Evolutionary conservation across 768 basidiomycete genomes (phyloP).

Genomic region (Leucocoprinus sp.): DNA sequence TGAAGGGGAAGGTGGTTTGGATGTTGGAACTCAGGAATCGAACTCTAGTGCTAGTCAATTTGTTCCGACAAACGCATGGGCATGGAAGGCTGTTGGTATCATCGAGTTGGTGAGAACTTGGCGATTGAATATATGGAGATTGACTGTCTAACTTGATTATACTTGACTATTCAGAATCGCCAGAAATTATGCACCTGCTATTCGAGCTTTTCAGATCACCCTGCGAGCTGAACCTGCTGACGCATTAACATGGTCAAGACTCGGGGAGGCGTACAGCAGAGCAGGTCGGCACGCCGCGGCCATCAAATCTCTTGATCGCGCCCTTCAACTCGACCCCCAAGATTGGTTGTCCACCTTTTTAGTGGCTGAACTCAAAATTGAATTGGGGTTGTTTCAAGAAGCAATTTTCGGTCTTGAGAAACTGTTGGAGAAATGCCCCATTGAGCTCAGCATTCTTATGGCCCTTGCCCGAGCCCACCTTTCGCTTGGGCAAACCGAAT

Average conservation of each 20-base stretch:
- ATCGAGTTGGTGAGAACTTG: slow-evolving; percentile 70
- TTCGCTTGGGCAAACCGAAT: slow-evolving; percentile 59
- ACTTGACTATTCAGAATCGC: slow-evolving; percentile 50
- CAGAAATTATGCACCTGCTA: slow-evolving; percentile 65
- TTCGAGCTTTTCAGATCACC: slow-evolving; percentile 80
- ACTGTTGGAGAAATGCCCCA: slow-evolving; percentile 46
- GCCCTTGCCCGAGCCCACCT: slow-evolving; percentile 68
- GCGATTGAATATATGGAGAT: neutral
- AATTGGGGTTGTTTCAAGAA: slow-evolving; percentile 67
- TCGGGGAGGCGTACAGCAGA: slow-evolving; percentile 87
- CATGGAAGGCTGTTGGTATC: slow-evolving; percentile 93
- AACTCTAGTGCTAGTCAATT: slow-evolving; percentile 37
- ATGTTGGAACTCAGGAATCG: slow-evolving; percentile 37
- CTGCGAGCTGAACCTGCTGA: slow-evolving; percentile 74
- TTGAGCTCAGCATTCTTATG: slow-evolving; percentile 65
- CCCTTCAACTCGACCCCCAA: slow-evolving; percentile 60
- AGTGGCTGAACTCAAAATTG: slow-evolving; percentile 76
- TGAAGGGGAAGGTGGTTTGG: slow-evolving; percentile 82
- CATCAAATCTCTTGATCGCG: slow-evolving; percentile 74
- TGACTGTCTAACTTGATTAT: neutral
- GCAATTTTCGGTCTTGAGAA: slow-evolving; percentile 59
- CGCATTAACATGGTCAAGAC: slow-evolving; percentile 75
- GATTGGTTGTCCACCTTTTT: slow-evolving; percentile 84
- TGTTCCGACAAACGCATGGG: slow-evolving; percentile 84
- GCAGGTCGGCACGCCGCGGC: slow-evolving; percentile 87